phyloP scores from a whole-genome alignment of 1,284 basidiomycete species.

The Violaceomyces palustris region DNA sequence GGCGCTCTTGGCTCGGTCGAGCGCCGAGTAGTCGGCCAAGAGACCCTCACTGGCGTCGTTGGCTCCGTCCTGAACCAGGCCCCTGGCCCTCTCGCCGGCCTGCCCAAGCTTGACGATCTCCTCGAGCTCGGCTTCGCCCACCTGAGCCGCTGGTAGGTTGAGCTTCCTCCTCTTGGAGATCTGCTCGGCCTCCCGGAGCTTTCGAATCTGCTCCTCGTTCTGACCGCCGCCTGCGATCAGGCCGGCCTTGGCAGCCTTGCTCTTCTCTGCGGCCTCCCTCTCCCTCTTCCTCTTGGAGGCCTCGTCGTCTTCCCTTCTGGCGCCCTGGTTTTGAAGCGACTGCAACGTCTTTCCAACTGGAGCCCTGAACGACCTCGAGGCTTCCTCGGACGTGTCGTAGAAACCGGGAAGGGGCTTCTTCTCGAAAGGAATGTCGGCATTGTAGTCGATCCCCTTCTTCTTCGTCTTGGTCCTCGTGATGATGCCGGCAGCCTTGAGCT shows the following conservation, averaged over 20 bases:
- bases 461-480: slow-evolving; percentile 75
- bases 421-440: slow-evolving; percentile 96
- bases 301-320: slow-evolving; percentile 57
- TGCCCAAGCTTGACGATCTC: slow-evolving; percentile 98
- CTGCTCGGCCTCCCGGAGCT: slow-evolving; percentile 91
- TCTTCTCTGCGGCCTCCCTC: slow-evolving; percentile 63
- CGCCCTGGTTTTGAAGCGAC: slow-evolving; percentile 65
- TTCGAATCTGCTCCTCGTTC: slow-evolving; percentile 92
- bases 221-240: slow-evolving; percentile 53
- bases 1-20: slow-evolving; percentile 81
- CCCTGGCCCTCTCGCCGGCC: slow-evolving; percentile 80
- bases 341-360: slow-evolving; percentile 82
- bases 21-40: slow-evolving; percentile 82
- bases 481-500: slow-evolving; percentile 95
- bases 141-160: slow-evolving; percentile 81
- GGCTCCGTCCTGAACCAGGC: slow-evolving; percentile 63
- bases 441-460: slow-evolving; percentile 98
- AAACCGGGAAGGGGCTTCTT: slow-evolving; percentile 92
- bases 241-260: slow-evolving; percentile 69
- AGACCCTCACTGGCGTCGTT: slow-evolving; percentile 78
- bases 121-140: slow-evolving; percentile 91
- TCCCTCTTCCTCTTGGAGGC: slow-evolving; percentile 54
- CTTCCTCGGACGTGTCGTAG: slow-evolving; percentile 93
- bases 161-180: slow-evolving; percentile 83
- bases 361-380: slow-evolving; percentile 76